Conservation (phyloP, 2,329 filamentous ascomycete genomes). For the Aspergillus novoparasiticus region DNA sequence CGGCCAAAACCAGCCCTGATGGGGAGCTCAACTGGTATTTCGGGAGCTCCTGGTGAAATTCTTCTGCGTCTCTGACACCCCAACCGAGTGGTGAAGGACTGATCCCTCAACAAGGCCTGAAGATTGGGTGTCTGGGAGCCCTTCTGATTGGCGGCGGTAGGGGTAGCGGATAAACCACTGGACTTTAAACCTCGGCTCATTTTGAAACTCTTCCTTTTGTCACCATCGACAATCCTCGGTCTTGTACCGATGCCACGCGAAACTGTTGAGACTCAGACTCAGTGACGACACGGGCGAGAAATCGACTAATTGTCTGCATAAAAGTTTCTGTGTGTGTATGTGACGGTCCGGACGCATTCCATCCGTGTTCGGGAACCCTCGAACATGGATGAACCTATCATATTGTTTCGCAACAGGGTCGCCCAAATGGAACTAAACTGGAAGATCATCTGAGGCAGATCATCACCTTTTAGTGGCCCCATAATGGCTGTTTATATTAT, state of each 20-base stretch:
- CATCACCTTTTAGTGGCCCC: not conserved
- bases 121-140: not conserved
- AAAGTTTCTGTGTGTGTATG: not conserved
- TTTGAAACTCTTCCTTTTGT: not conserved
- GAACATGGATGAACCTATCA: not conserved
- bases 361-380: not conserved
- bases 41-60: not conserved
- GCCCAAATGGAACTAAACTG: not conserved
- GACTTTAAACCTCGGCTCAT: not conserved
- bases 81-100: not conserved
- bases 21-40: too few species aligned
- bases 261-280: not conserved
- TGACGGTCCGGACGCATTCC: not conserved
- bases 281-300: not conserved
- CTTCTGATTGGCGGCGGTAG: not conserved
- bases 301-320: not conserved
- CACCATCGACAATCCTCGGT: not conserved
- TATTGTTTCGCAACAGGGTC: not conserved
- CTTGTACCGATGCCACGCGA: not conserved
- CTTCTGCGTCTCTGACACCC: not conserved
- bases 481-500: not conserved
- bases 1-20: not conserved
- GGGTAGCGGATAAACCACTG: not conserved
- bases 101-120: not conserved
- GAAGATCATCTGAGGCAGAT: not conserved